A percentile compares a stretch with the other conserved stretches of the same genome.
Evolutionary conservation across 768 basidiomycete genomes (phyloP).

Genomic region (Trametes maxima): DNA sequence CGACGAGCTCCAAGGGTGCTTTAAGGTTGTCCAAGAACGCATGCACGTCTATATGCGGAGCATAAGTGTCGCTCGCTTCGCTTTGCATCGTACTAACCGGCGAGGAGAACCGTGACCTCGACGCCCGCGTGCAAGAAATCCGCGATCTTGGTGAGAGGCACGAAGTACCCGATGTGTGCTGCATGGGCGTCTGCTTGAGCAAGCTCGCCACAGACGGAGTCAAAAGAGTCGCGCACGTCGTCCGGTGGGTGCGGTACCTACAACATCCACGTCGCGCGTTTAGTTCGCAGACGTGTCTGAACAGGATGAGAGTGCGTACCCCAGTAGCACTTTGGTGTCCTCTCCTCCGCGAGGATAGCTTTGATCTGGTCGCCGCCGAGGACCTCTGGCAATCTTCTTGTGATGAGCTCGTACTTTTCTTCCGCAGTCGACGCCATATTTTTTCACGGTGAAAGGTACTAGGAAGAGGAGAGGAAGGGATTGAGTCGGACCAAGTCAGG

Average conservation of each 20-base stretch:
- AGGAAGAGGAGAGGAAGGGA: not conserved
- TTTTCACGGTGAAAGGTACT: not conserved
- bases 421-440: conserved; percentile 29
- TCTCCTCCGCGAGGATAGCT: conserved; percentile 73
- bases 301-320: conserved; percentile 52
- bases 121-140: conserved; percentile 95
- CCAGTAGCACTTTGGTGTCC: conserved; percentile 88
- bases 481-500: not conserved
- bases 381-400: conserved; percentile 82
- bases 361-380: conserved; percentile 86
- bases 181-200: conserved; percentile 13
- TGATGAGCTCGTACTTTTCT: conserved; percentile 79
- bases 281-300: too few species aligned
- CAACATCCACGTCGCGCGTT: not conserved
- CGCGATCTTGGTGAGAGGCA: conserved; percentile 91
- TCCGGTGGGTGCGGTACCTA: conserved; percentile 93
- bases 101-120: conserved; percentile 50
- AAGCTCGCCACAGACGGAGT: not conserved
- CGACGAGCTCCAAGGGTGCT: conserved; percentile 90
- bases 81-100: conserved; percentile 10
- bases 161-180: conserved; percentile 99
- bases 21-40: conserved; percentile 98
- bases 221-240: conserved; percentile 63
- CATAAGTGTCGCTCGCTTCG: not conserved
- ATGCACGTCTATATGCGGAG: conserved; percentile 69